phyloP scores from a whole-genome alignment of 164 flowering plant species.

The Hamamelis virginiana region DNA sequence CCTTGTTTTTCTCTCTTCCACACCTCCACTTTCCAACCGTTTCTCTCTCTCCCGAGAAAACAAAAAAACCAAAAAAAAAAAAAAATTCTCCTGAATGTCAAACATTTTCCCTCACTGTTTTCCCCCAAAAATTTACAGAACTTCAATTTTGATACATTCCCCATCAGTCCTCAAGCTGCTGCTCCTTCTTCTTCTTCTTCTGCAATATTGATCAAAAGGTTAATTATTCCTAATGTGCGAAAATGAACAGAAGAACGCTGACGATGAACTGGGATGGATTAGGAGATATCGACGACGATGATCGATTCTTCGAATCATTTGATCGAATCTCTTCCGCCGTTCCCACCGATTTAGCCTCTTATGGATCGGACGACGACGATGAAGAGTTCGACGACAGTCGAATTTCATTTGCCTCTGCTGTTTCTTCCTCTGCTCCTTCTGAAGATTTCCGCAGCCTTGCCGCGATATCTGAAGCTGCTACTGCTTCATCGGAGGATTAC shows the following conservation, averaged over 20 bases:
- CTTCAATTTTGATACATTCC: too few species aligned
- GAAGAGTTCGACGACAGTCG: constrained; percentile 61
- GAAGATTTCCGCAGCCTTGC: constrained; percentile 14
- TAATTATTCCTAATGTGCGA: too few species aligned
- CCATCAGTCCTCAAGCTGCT: too few species aligned
- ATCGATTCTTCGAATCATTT: constrained; percentile 60
- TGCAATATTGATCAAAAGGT: too few species aligned
- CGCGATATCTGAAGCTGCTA: constrained; percentile 1
- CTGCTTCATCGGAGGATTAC: constrained; percentile 35
- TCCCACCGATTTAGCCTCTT: constrained; percentile 43
- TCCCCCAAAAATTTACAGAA: too few species aligned
- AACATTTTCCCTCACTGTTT: neutral
- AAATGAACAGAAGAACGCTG: constrained; percentile 42
- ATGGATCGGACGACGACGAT: constrained; percentile 59
- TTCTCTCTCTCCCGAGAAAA: neutral
- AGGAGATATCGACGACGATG: constrained; percentile 56
- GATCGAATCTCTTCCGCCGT: constrained; percentile 56
- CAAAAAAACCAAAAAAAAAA: constrained; percentile 3
- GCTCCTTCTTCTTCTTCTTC: too few species aligned
- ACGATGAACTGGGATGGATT: constrained; percentile 66
- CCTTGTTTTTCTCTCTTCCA: constrained; percentile 38
- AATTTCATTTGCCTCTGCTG: constrained; percentile 60
- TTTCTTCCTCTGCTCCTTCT: constrained; percentile 20
- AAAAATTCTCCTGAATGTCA: neutral
- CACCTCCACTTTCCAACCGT: constrained; percentile 12